Base-by-base conservation (phyloP, 2,329 filamentous ascomycete species). In the Aspergillus fumigatiaffinis region DNA sequence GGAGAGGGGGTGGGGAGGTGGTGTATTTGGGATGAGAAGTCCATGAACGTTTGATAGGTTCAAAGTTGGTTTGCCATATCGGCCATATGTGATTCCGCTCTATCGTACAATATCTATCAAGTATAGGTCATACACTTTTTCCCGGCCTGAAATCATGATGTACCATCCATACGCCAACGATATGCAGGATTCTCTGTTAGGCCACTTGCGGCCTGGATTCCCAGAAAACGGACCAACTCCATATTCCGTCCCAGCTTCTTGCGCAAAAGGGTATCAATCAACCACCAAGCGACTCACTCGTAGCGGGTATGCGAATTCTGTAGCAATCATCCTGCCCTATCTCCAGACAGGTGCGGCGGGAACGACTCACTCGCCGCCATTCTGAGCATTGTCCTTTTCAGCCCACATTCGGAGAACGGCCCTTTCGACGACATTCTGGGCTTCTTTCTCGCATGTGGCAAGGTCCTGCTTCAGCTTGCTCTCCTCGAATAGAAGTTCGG, bases 401-500 rank as follows among this genome's bases (percentile, higher is more conserved):
- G 74, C 74, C 67, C 75, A 75, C 59, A 72, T 72, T 47, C 76
- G 67, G 47, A 80, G 65, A 52, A 78, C 73, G n/a, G 76, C 74
- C 44, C 77, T 67, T 55, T 78, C 76, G n/a, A 73, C 73, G 35
- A 79, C 68, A 8, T 71, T 70, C 49, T 72, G 71, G 20, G 75
- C 75, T 58, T 77, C 74, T 35, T 68, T 67, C 59, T 77, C 74
- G 57, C 72, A 76, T 55, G 67, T 72, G 28, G 60, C 61, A 53
- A 79, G 71, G 55, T 75, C 75, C 57, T 72, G 66, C 52, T 70
- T 63, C n/a, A 75, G 67, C 23, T 72, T 70, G 41, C 71, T 69
- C 60, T 77, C 70, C 51, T 79, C 77, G 52, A 79, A 78, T 4
- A 70, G 61, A 23, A 75, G 71, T 49, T 80, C 77, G 41, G 78